Conservation (phyloP, 345 rosid genomes). For the Corymbia maculata region DNA sequence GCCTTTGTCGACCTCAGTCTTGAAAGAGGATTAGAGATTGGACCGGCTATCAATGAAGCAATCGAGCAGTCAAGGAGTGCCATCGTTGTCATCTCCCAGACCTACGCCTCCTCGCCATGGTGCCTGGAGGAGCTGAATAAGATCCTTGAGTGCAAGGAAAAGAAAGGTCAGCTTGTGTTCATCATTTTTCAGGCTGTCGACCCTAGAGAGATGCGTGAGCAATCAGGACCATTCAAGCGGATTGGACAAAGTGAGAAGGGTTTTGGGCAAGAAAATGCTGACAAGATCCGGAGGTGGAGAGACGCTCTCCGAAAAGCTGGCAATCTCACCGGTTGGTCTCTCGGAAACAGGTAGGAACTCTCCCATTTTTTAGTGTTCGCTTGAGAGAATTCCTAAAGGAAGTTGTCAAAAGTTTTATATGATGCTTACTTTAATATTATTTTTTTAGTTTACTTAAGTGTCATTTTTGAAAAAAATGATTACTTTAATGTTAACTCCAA, state of each 20-base stretch:
- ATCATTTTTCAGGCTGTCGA: not conserved
- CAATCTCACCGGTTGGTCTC: not conserved
- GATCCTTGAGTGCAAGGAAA: not conserved
- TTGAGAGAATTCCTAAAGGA: not conserved
- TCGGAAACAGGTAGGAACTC: not conserved
- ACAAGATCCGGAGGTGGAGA: not conserved
- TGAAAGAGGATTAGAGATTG: not conserved
- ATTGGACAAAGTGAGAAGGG: not conserved
- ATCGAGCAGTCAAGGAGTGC: not conserved
- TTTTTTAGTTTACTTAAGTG: no score
- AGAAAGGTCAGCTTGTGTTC: not conserved
- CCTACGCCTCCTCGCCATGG: not conserved
- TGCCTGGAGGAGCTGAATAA: not conserved
- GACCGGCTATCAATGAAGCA: not conserved
- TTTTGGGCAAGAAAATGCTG: not conserved
- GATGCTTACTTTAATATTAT: no score
- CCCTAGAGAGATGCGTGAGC: not conserved
- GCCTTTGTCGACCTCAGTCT: not conserved
- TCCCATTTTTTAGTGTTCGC: not conserved
- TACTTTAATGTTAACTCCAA: no score
- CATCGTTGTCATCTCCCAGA: not conserved
- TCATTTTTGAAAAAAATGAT: no score
- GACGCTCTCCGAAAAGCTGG: not conserved
- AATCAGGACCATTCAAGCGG: not conserved
- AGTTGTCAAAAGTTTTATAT: not conserved